A percentile compares a stretch with the other conserved stretches of the same genome.
These are phyloP conservation scores for Mycocentrospora acerina DNA, from an alignment of 2,329 filamentous ascomycete genomes.

Conservation along the genomic window DNA sequence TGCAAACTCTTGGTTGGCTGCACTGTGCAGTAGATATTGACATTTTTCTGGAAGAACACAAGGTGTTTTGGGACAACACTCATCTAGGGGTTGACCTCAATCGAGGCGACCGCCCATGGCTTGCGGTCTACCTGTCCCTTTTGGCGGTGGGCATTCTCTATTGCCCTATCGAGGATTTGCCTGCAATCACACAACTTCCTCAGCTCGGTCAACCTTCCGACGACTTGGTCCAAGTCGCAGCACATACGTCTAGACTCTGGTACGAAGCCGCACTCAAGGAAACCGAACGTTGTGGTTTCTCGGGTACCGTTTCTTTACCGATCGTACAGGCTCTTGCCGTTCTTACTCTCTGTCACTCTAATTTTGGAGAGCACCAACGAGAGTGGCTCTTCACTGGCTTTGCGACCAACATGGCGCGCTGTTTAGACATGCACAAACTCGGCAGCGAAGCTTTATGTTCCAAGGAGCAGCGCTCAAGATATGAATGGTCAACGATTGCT, in stretches of 20 bases:
- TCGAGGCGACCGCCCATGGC: conserved; percentile 8
- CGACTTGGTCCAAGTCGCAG: conserved; percentile 4
- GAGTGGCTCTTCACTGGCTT: conserved; percentile 14
- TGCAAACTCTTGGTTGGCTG: conserved; percentile 11
- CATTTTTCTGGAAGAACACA: conserved; percentile 7
- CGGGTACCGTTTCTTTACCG: conserved; percentile 3
- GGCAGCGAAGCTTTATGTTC: conserved; percentile 8
- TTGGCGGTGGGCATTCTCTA: conserved; percentile 14
- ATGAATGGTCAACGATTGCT: conserved; percentile 7
- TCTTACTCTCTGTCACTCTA: conserved; percentile 10
- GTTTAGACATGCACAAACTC: conserved; percentile 14
- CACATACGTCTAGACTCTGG: conserved; percentile 10
- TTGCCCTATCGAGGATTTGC: conserved; percentile 4
- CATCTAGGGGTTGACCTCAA: conserved; percentile 5
- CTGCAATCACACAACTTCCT: conserved; percentile 5
- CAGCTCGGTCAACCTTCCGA: conserved; percentile 4
- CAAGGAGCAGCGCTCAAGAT: conserved; percentile 7
- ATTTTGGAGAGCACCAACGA: conserved; percentile 13
- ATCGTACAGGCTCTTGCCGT: conserved; percentile 10
- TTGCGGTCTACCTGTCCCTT: conserved; percentile 9
- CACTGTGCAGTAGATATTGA: conserved; percentile 10
- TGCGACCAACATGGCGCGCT: conserved; percentile 10
- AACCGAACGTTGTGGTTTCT: conserved; percentile 4
- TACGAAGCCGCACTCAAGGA: conserved; percentile 14
- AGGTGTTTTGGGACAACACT: conserved; percentile 8